Percentiles rank a stretch among this genome's conserved stretches.
Conservation (phyloP, 345 rosid genomes). For the Ailanthus altissimus region DNA sequence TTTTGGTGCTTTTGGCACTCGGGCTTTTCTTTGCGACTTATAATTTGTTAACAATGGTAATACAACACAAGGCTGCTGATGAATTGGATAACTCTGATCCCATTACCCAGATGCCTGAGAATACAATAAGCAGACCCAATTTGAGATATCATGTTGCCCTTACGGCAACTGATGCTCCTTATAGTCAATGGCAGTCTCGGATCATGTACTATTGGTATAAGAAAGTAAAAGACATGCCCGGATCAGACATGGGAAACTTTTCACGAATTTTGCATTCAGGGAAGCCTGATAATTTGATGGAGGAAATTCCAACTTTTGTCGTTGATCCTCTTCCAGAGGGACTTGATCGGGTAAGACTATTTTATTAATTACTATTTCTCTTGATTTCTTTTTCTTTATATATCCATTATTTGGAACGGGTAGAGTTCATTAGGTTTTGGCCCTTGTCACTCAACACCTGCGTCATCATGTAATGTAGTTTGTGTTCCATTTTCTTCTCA, state of each 20-base stretch:
- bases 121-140: slow-evolving; percentile 22
- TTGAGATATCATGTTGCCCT: slow-evolving; percentile 63
- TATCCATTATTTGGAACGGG: background rate
- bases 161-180: slow-evolving; percentile 65
- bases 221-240: slow-evolving; percentile 59
- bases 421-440: background rate
- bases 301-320: slow-evolving; percentile 68
- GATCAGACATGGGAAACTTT: slow-evolving; percentile 81
- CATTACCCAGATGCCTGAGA: slow-evolving; percentile 26
- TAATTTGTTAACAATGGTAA: slow-evolving; percentile 48
- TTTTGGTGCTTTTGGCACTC: slow-evolving; percentile 48
- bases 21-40: slow-evolving; percentile 60
- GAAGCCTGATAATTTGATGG: slow-evolving; percentile 63
- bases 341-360: slow-evolving; percentile 61
- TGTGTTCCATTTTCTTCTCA: background rate
- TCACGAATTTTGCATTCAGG: slow-evolving; percentile 81
- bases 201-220: slow-evolving; percentile 81
- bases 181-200: slow-evolving; percentile 85
- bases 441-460: background rate
- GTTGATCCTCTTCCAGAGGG: slow-evolving; percentile 84
- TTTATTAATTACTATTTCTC: slow-evolving; percentile 6
- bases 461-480: background rate
- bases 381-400: background rate
- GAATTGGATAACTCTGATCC: slow-evolving; percentile 34
- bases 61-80: slow-evolving; percentile 30